phyloP scores from a whole-genome alignment of 768 basidiomycete species.

The Inosperma sp. region DNA sequence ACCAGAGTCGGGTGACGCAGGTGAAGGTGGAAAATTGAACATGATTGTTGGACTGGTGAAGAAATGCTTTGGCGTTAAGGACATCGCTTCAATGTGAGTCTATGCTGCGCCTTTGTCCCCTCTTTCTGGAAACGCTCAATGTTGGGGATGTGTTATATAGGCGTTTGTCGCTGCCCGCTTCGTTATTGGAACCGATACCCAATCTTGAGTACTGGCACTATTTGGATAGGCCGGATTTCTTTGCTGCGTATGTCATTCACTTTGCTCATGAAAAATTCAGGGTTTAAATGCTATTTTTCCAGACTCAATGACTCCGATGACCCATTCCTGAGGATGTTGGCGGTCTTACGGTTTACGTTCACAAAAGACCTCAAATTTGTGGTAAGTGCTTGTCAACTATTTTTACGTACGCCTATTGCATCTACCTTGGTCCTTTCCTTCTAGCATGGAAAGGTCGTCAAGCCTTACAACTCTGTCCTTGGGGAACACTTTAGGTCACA shows the following conservation, averaged over 20 bases:
- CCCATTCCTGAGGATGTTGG: conserved; percentile 94
- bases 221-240: conserved; percentile 84
- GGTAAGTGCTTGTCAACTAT: conserved; percentile 41
- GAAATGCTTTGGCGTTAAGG: conserved; percentile 89
- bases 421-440: background rate
- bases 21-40: conserved; percentile 90
- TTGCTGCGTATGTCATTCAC: conserved; percentile 69
- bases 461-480: conserved; percentile 85
- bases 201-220: conserved; percentile 98
- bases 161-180: conserved; percentile 90
- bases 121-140: background rate
- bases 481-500: conserved; percentile 88
- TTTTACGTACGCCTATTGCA: background rate
- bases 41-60: conserved; percentile 91
- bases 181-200: conserved; percentile 87
- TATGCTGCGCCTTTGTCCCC: background rate
- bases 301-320: conserved; percentile 92
- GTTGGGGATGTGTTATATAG: conserved; percentile 38
- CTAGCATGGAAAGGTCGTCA: conserved; percentile 88
- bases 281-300: conserved; percentile 6
- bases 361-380: conserved; percentile 94
- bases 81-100: conserved; percentile 87
- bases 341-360: conserved; percentile 81
- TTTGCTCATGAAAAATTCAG: conserved; percentile 3
- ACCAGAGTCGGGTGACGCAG: conserved; percentile 62